phyloP scores from a whole-genome alignment of 177 flowering plant species.

The Vitis hybrid region DNA sequence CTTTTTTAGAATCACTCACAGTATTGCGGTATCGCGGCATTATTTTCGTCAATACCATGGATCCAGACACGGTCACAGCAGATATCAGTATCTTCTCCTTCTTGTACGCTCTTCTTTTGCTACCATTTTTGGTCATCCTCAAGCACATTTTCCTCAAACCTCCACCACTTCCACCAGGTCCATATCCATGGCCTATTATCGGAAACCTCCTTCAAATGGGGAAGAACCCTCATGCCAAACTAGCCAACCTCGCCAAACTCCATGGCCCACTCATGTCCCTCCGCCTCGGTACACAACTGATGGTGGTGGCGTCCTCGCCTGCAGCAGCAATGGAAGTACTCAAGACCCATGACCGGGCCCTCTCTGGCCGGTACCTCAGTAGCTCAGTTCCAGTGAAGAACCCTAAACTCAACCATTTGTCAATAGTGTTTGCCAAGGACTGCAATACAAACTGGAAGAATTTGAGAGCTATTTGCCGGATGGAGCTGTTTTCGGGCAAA shows the following conservation, averaged over 20 bases:
- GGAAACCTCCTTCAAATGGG: conserved; percentile 29
- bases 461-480: conserved; percentile 28
- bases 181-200: conserved; percentile 31
- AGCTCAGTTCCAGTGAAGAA: conserved; percentile 9
- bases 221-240: conserved; percentile 11
- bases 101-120: background rate
- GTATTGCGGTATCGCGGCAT: no score
- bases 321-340: conserved; percentile 32
- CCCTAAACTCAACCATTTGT: background rate
- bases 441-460: conserved; percentile 34
- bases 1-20: no score
- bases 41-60: no score
- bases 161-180: conserved; percentile 32
- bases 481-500: conserved; percentile 33
- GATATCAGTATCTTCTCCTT: no score
- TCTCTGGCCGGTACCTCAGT: conserved; percentile 21
- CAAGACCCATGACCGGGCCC: conserved; percentile 34
- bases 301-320: conserved; percentile 37
- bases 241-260: conserved; percentile 15
- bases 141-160: background rate
- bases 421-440: conserved; percentile 20
- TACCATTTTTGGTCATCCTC: background rate
- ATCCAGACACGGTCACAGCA: no score
- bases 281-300: conserved; percentile 27
- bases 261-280: conserved; percentile 33